A percentile compares a stretch with the other conserved stretches of the same genome.
These are phyloP conservation scores for Rosa rugosa DNA, from an alignment of 306 rosid genomes.

Conservation along the genomic window DNA sequence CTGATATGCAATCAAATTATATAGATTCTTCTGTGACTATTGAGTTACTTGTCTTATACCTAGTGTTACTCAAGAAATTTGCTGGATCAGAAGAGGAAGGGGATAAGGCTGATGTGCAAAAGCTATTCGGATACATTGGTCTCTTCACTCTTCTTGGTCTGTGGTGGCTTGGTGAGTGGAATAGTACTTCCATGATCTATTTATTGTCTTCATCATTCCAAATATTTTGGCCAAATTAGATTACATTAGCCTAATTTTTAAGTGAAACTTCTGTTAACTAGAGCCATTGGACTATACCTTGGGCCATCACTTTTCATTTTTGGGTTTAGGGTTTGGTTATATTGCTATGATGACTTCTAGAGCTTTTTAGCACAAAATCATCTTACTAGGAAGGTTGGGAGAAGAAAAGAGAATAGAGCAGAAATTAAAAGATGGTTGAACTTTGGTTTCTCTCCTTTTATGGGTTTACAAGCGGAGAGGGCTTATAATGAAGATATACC, in stretches of 20 bases:
- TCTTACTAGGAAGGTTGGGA: neutral
- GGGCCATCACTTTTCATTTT: neutral
- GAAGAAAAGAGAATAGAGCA: neutral
- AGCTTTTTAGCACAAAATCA: neutral
- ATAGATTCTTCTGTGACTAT: constrained; percentile 7
- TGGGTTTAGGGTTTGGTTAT: neutral
- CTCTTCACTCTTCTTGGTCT: constrained; percentile 65
- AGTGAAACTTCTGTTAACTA: neutral
- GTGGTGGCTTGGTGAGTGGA: constrained; percentile 79
- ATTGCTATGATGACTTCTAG: constrained; percentile 7
- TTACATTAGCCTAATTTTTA: neutral
- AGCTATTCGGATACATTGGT: constrained; percentile 72
- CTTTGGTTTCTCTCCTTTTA: neutral
- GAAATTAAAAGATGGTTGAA: neutral
- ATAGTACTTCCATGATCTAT: neutral
- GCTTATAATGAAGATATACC: neutral
- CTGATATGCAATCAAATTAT: neutral
- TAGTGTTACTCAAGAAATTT: constrained; percentile 67
- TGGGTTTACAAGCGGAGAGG: neutral
- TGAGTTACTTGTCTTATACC: constrained; percentile 15
- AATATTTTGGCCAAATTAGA: neutral
- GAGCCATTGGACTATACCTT: neutral
- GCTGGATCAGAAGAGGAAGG: constrained; percentile 72
- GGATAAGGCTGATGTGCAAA: constrained; percentile 65
- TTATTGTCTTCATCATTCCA: neutral